Conservation (phyloP, 768 basidiomycete genomes). For the Xerocomellus intermedius region DNA sequence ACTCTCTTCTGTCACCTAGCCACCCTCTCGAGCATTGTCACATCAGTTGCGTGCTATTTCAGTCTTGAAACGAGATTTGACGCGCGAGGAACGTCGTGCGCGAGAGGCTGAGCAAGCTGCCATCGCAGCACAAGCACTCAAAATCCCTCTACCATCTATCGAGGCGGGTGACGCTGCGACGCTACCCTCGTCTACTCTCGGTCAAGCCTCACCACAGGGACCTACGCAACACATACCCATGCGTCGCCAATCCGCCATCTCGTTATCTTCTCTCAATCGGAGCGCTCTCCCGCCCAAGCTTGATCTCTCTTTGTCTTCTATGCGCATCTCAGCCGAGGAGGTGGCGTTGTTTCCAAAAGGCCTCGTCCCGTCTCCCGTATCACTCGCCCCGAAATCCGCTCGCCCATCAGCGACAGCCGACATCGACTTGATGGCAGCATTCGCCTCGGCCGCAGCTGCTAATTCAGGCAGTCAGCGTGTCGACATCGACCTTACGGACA, state of each 20-base stretch:
- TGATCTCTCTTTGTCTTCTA: conserved; percentile 70
- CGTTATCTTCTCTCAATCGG: conserved; percentile 75
- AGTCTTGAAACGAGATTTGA: conserved; percentile 67
- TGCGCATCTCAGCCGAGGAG: conserved; percentile 67
- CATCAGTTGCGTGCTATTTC: conserved; percentile 67
- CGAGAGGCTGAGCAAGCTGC: conserved; percentile 43
- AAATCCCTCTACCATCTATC: conserved; percentile 24
- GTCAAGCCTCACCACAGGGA: conserved; percentile 36
- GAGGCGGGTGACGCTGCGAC: conserved; percentile 18
- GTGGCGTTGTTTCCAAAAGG: conserved; percentile 55
- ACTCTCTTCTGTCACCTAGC: not conserved
- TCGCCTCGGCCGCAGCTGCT: conserved; percentile 43
- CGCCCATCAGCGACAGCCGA: conserved; percentile 56
- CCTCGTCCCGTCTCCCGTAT: conserved; percentile 70
- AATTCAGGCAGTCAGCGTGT: conserved; percentile 31
- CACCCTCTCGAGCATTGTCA: not conserved
- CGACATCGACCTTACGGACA: conserved; percentile 60
- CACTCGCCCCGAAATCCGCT: conserved; percentile 77
- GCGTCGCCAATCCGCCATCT: conserved; percentile 74
- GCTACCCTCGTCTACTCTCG: conserved; percentile 31
- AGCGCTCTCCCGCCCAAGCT: conserved; percentile 70
- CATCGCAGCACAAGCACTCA: conserved; percentile 33
- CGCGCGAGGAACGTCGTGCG: conserved; percentile 56
- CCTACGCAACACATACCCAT: conserved; percentile 32
- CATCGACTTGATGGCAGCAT: conserved; percentile 65